Conservation (phyloP, 2,329 filamentous ascomycete species). For the Nemania sp. region DNA sequence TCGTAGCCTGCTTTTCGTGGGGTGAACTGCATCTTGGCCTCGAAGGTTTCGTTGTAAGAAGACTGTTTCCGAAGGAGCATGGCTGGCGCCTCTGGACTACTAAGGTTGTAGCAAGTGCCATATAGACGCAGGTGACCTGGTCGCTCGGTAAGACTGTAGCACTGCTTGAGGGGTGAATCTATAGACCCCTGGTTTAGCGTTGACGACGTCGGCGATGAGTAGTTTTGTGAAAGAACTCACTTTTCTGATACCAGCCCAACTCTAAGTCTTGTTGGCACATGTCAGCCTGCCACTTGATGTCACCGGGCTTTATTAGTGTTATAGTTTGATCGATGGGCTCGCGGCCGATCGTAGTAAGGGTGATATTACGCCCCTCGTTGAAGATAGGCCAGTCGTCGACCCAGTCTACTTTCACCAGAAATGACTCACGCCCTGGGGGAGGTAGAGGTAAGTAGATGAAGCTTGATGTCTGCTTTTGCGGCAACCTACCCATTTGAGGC, state of each 20-base stretch:
- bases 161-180: conserved; percentile 53
- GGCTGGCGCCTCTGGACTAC: conserved; percentile 53
- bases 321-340: conserved; percentile 26
- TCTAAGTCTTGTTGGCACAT: conserved; percentile 40
- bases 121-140: conserved; percentile 51
- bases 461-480: too few species aligned
- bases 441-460: neutral
- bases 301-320: conserved; percentile 37
- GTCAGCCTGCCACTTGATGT: conserved; percentile 40
- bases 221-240: conserved; percentile 24
- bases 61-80: conserved; percentile 59
- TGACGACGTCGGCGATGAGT: neutral
- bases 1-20: conserved; percentile 49
- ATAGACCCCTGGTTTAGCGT: neutral
- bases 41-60: conserved; percentile 47
- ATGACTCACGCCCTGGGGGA: conserved; percentile 45
- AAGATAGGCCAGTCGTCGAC: conserved; percentile 55
- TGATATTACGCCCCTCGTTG: conserved; percentile 50
- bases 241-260: conserved; percentile 46
- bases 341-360: conserved; percentile 42
- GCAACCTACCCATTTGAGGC: conserved; percentile 46
- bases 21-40: conserved; percentile 49
- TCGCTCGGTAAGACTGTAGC: conserved; percentile 50
- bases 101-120: conserved; percentile 56
- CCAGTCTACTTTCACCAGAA: conserved; percentile 55